These are phyloP conservation scores for Monosporozyma servazzii DNA, from an alignment of 805 yeast genomes.

Conservation along the genomic window DNA sequence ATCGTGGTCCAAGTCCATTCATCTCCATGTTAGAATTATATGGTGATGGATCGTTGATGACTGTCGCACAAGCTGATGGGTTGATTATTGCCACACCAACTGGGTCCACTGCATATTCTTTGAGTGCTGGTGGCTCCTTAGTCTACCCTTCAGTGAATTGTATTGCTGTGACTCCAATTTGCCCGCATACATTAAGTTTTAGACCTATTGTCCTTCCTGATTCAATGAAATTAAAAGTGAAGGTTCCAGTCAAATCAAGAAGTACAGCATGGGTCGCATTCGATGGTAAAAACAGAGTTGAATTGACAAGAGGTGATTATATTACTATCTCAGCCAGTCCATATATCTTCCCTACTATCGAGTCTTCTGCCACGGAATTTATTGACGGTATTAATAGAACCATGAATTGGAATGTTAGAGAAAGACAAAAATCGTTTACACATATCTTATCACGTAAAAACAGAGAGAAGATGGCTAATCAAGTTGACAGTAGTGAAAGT, in stretches of 20 bases:
- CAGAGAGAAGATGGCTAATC: conserved; percentile 11
- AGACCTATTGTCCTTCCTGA: conserved; percentile 87
- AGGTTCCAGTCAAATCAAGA: conserved; percentile 71
- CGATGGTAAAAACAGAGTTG: conserved; percentile 84
- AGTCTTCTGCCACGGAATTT: conserved; percentile 61
- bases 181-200: conserved; percentile 88
- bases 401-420: conserved; percentile 86
- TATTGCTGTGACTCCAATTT: conserved; percentile 83
- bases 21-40: conserved; percentile 80
- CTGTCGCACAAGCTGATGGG: conserved; percentile 91
- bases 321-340: conserved; percentile 77
- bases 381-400: conserved; percentile 78
- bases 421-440: conserved; percentile 72
- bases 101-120: conserved; percentile 89
- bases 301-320: conserved; percentile 71
- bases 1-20: conserved; percentile 87
- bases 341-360: conserved; percentile 87
- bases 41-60: conserved; percentile 75
- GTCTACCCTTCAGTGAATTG: conserved; percentile 94
- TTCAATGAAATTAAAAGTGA: conserved; percentile 73
- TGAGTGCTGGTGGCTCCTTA: conserved; percentile 88
- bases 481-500: conserved; percentile 3
- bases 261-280: conserved; percentile 93
- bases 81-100: conserved; percentile 87
- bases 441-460: conserved; percentile 16